phyloP scores from a whole-genome alignment of 257 asterid genomes.

The Solanum piurae region DNA sequence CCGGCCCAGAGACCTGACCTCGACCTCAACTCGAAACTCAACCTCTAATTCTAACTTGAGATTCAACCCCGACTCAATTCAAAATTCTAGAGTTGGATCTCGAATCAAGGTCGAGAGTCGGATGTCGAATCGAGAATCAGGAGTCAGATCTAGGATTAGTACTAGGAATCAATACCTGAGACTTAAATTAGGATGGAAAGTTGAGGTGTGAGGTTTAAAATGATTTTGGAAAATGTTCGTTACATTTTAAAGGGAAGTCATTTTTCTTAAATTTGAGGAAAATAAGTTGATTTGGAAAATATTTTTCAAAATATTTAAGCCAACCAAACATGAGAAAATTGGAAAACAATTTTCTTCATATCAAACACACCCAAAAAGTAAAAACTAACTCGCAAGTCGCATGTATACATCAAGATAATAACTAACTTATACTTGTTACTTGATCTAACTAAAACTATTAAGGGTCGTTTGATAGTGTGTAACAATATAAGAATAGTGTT shows the following conservation, averaged over 20 bases:
- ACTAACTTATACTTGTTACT: too few species aligned
- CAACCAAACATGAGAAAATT: background rate
- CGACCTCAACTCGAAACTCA: background rate
- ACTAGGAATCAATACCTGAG: background rate
- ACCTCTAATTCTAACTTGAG: background rate
- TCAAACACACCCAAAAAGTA: background rate
- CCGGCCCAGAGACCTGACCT: background rate
- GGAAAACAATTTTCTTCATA: background rate
- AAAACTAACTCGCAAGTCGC: background rate
- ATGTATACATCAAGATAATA: too few species aligned
- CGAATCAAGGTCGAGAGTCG: background rate
- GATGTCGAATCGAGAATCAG: background rate
- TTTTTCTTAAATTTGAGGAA: background rate
- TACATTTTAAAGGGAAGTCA: background rate
- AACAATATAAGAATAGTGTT: background rate
- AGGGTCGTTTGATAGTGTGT: background rate
- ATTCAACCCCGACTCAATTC: background rate
- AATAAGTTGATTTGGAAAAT: background rate
- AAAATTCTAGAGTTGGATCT: background rate
- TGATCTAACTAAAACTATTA: too few species aligned
- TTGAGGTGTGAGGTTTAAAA: background rate
- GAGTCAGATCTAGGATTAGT: background rate
- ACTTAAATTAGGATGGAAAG: background rate
- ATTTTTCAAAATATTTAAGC: too few species aligned
- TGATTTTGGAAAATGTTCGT: background rate